A percentile compares a stretch with the other conserved stretches of the same genome.
Evolutionary conservation across 108 stramenopile species (phyloP).

Genomic region (Cyclotella baltica): DNA sequence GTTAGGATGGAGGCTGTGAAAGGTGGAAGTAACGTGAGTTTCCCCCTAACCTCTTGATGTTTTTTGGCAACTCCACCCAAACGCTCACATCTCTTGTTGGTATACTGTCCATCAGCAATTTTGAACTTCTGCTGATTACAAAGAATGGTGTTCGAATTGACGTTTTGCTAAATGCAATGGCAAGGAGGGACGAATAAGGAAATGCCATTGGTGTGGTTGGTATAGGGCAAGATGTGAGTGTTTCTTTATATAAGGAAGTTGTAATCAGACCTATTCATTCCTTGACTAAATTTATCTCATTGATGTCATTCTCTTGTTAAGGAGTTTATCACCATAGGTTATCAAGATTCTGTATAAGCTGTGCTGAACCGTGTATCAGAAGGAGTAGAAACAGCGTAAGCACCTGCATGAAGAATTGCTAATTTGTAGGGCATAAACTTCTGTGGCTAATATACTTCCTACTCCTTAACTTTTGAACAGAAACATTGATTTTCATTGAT

Average conservation of each 20-base stretch:
- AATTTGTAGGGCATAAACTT: too few species aligned
- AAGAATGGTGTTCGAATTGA: slow-evolving; percentile 42
- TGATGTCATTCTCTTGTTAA: slow-evolving; percentile 39
- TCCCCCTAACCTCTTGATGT: too few species aligned
- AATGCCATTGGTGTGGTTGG: slow-evolving; percentile 71
- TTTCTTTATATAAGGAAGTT: too few species aligned
- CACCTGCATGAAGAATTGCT: too few species aligned
- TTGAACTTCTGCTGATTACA: slow-evolving; percentile 54
- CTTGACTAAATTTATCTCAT: background rate
- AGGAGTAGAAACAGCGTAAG: slow-evolving; percentile 50
- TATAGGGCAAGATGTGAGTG: slow-evolving; percentile 65
- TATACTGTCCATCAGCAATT: slow-evolving; percentile 54
- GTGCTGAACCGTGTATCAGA: slow-evolving; percentile 44
- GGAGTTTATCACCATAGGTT: slow-evolving; percentile 45
- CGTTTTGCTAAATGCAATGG: slow-evolving; percentile 74
- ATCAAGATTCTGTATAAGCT: slow-evolving; percentile 41
- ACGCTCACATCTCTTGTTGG: too few species aligned
- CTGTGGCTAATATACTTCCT: too few species aligned
- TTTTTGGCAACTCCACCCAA: too few species aligned
- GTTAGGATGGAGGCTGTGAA: too few species aligned
- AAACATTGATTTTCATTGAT: slow-evolving; percentile 53
- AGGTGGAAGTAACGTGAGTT: too few species aligned
- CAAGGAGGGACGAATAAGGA: slow-evolving; percentile 65
- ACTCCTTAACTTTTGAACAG: too few species aligned
- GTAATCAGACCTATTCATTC: background rate